Evolutionary conservation across 2,329 filamentous ascomycete genomes (phyloP).

Genomic region (Scortechinia acanthostroma): DNA sequence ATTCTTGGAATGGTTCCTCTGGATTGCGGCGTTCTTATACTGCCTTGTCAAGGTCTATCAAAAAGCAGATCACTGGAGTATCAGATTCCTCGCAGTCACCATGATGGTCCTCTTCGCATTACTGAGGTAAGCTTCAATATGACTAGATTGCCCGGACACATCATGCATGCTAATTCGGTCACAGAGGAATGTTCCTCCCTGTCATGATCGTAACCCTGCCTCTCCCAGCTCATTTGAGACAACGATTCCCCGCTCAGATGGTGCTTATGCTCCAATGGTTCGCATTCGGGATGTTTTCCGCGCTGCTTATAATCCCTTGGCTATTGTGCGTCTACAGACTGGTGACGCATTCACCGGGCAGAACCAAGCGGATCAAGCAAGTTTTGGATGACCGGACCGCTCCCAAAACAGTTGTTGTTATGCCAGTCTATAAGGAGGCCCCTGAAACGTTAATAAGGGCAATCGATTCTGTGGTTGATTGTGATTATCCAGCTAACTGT

Average conservation of each 20-base stretch:
- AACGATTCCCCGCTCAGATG: constrained; percentile 64
- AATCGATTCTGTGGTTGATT: constrained; percentile 84
- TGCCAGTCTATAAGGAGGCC: constrained; percentile 93
- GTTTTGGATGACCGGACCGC: constrained; percentile 78
- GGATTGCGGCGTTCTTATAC: constrained; percentile 89
- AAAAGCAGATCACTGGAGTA: constrained; percentile 84
- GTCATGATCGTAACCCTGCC: constrained; percentile 92
- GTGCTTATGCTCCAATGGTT: constrained; percentile 81
- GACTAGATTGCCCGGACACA: background rate
- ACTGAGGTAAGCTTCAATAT: constrained; percentile 58
- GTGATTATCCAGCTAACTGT: constrained; percentile 85
- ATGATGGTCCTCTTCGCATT: constrained; percentile 69
- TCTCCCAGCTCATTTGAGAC: constrained; percentile 64
- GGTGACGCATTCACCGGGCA: constrained; percentile 78
- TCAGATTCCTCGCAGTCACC: constrained; percentile 69
- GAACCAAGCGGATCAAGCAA: constrained; percentile 74
- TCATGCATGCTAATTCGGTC: constrained; percentile 8
- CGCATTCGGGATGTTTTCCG: constrained; percentile 87
- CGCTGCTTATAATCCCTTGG: constrained; percentile 81
- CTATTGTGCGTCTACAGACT: constrained; percentile 87
- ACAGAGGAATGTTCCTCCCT: constrained; percentile 76
- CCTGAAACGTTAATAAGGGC: constrained; percentile 78
- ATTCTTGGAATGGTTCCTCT: constrained; percentile 86
- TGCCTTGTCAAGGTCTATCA: constrained; percentile 80
- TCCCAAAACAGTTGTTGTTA: constrained; percentile 89